Evolutionary conservation across 2,329 filamentous ascomycete species (phyloP).

Genomic region (Xylariaceae sp.): DNA sequence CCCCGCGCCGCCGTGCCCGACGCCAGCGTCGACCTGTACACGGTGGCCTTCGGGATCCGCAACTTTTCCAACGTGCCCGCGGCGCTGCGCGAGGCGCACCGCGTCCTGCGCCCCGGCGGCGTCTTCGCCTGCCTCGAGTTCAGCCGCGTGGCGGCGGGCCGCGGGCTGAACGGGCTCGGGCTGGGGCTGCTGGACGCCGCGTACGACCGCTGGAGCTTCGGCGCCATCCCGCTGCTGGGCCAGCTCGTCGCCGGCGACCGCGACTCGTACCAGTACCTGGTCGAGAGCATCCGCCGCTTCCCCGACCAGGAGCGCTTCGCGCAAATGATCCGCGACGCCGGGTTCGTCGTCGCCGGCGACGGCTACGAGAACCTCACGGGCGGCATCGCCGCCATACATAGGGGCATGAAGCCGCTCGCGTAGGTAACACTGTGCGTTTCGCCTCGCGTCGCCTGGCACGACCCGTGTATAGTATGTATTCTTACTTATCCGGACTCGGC

Average conservation of each 20-base stretch:
- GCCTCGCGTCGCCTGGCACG: no score
- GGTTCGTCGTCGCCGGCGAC: slow-evolving; percentile 73
- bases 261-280: slow-evolving; percentile 95
- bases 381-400: slow-evolving; percentile 93
- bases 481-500: no score
- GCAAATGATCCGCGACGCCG: slow-evolving; percentile 73
- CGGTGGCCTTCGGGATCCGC: slow-evolving; percentile 92
- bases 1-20: slow-evolving; percentile 48
- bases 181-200: slow-evolving; percentile 75
- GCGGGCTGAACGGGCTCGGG: no score
- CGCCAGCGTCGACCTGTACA: slow-evolving; percentile 84
- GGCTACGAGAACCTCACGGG: slow-evolving; percentile 88
- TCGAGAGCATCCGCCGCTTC: slow-evolving; percentile 94
- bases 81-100: slow-evolving; percentile 74
- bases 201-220: slow-evolving; percentile 95
- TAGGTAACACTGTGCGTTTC: neutral
- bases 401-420: slow-evolving; percentile 81
- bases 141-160: slow-evolving; percentile 60
- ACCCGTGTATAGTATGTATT: no score
- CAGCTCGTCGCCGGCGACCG: slow-evolving; percentile 90
- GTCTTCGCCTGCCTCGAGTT: slow-evolving; percentile 97
- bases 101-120: slow-evolving; percentile 87
- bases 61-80: slow-evolving; percentile 91
- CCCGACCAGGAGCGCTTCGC: slow-evolving; percentile 79
- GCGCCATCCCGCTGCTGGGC: slow-evolving; percentile 88